Conservation (phyloP, 2,329 filamentous ascomycete genomes). For the Phialemoniopsis sp. region DNA sequence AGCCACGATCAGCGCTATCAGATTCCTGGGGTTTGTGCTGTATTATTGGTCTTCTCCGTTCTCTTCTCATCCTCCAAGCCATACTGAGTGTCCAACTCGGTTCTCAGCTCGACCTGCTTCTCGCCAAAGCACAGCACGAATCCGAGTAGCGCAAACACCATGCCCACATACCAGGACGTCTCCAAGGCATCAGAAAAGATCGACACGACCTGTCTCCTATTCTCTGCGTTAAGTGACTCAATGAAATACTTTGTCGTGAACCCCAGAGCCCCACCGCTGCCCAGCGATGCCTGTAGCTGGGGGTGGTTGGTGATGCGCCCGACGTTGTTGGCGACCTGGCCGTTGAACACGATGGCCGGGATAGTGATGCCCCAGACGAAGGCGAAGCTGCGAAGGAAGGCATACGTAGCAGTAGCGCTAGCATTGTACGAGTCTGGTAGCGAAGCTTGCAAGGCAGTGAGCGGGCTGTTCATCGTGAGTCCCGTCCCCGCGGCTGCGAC, state of each 20-base stretch:
- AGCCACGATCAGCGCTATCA: too few relatives aligned
- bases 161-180: conserved; percentile 16
- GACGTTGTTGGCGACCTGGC: too few relatives aligned
- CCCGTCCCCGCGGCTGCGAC: conserved; percentile 19
- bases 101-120: conserved; percentile 16
- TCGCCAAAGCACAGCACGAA: conserved; percentile 12
- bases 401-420: conserved; percentile 32
- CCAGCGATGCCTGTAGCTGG: too few relatives aligned
- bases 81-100: conserved; percentile 20
- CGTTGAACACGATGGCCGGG: conserved; percentile 34
- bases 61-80: conserved; percentile 15
- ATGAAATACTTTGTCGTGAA: too few relatives aligned
- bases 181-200: conserved; percentile 9
- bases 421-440: conserved; percentile 28
- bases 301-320: too few relatives aligned
- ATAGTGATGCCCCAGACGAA: conserved; percentile 37
- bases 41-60: too few relatives aligned
- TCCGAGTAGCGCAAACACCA: conserved; percentile 17
- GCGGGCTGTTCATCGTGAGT: conserved; percentile 25
- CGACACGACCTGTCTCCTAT: conserved; percentile 12
- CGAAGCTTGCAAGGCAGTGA: conserved; percentile 32
- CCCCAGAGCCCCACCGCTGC: too few relatives aligned
- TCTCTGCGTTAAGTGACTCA: conserved; percentile 4
- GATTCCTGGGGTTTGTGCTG: too few relatives aligned
- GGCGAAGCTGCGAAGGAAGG: conserved; percentile 33